Conservation (phyloP, 1,139 yeast species). For the Meyerozyma athensensis region DNA sequence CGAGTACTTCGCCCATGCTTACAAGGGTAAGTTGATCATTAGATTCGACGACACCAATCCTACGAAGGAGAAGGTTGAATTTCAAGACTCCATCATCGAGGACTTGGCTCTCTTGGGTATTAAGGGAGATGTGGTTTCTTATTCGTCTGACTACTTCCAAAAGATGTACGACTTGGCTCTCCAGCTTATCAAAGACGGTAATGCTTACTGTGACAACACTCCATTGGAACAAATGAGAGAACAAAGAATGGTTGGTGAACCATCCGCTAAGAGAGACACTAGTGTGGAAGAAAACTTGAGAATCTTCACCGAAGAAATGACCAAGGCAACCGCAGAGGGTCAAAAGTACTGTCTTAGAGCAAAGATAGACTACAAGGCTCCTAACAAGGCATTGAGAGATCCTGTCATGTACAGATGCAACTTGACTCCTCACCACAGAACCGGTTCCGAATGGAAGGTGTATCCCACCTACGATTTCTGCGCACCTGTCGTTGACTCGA, state of each 20-base stretch:
- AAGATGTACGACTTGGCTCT: slow-evolving; percentile 83
- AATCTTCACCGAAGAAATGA: slow-evolving; percentile 86
- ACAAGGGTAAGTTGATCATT: slow-evolving; percentile 89
- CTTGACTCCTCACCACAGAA: slow-evolving; percentile 94
- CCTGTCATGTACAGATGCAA: slow-evolving; percentile 97
- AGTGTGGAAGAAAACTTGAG: slow-evolving; percentile 83
- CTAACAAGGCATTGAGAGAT: slow-evolving; percentile 92
- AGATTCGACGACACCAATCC: slow-evolving; percentile 98
- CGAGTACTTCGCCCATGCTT: slow-evolving; percentile 90
- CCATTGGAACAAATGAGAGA: slow-evolving; percentile 93
- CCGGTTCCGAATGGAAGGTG: slow-evolving; percentile 86
- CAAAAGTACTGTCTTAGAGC: slow-evolving; percentile 89
- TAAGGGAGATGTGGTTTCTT: slow-evolving; percentile 81
- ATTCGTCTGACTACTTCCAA: slow-evolving; percentile 89
- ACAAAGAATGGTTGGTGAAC: slow-evolving; percentile 95
- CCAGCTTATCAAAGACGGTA: slow-evolving; percentile 85
- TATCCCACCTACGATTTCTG: slow-evolving; percentile 98
- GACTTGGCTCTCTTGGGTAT: slow-evolving; percentile 86
- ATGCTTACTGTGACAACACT: slow-evolving; percentile 96
- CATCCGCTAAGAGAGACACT: slow-evolving; percentile 86
- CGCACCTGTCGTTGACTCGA: slow-evolving; percentile 89
- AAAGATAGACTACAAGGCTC: slow-evolving; percentile 83
- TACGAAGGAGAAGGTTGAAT: slow-evolving; percentile 87
- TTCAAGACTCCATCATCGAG: slow-evolving; percentile 86
- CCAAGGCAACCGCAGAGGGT: slow-evolving; percentile 87